Evolutionary conservation across 2,329 filamentous ascomycete genomes (phyloP).

Genomic region (Ceratocystis eucalypticola): DNA sequence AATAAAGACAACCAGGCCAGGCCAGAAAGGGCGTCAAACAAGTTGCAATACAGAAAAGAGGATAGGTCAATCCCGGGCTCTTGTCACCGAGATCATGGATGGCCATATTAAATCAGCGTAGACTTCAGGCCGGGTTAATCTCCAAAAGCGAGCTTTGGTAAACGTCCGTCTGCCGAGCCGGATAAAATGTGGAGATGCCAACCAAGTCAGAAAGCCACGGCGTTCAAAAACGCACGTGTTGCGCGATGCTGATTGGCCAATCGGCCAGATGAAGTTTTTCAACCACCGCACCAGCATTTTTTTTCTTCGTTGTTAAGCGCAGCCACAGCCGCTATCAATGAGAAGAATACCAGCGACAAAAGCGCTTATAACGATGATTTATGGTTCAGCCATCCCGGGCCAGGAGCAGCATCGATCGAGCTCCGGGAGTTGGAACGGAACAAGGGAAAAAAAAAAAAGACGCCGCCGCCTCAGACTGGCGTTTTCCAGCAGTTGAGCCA

Average conservation of each 20-base stretch:
- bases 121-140: not conserved
- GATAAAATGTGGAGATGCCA: constrained; percentile 1
- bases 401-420: not conserved
- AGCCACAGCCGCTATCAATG: not conserved
- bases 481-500: not conserved
- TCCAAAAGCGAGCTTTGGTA: too few species aligned
- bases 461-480: not conserved
- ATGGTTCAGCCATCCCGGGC: not conserved
- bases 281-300: not conserved
- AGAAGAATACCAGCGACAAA: not conserved
- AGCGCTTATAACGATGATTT: not conserved
- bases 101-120: too few species aligned
- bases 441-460: not conserved
- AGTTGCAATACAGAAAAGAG: not conserved
- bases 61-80: not conserved
- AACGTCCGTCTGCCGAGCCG: not conserved
- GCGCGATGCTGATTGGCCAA: not conserved
- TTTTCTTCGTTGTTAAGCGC: not conserved
- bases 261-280: constrained; percentile 5
- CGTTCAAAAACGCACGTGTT: constrained; percentile 2
- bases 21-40: not conserved
- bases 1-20: not conserved
- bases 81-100: not conserved
- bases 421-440: not conserved
- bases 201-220: not conserved